These are phyloP conservation scores for Russula foetens DNA, from an alignment of 768 basidiomycete genomes.

Conservation along the genomic window DNA sequence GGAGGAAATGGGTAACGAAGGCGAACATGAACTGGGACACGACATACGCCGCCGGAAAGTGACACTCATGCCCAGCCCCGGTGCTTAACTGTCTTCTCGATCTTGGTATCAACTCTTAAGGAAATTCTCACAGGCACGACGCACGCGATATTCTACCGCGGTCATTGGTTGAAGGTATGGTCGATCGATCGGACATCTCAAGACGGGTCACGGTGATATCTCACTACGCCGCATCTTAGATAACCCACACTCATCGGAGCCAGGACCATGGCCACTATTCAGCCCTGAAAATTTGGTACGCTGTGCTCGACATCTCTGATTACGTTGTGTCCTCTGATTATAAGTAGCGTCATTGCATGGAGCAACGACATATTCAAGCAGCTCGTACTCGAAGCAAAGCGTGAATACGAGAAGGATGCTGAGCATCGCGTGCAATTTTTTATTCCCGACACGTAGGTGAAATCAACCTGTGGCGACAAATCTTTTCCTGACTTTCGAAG, in stretches of 20 bases:
- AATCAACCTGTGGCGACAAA: too few relatives aligned
- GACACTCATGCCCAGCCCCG: constrained; percentile 79
- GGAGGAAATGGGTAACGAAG: constrained; percentile 49
- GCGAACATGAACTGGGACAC: constrained; percentile 53
- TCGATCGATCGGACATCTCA: constrained; percentile 14
- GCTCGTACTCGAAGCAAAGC: constrained; percentile 82
- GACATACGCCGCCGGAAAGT: constrained; percentile 71
- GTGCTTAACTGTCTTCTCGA: constrained; percentile 28
- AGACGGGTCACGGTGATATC: constrained; percentile 12
- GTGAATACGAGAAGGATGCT: constrained; percentile 85
- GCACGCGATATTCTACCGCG: constrained; percentile 84
- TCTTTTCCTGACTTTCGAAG: too few relatives aligned
- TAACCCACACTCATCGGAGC: constrained; percentile 48
- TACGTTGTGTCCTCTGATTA: constrained; percentile 8
- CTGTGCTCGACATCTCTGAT: constrained; percentile 12
- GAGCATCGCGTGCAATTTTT: constrained; percentile 87
- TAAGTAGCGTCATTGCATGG: constrained; percentile 78
- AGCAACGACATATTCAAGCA: constrained; percentile 84
- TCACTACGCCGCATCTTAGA: not conserved
- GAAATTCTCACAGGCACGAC: constrained; percentile 52
- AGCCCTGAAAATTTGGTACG: constrained; percentile 72
- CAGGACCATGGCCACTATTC: constrained; percentile 68
- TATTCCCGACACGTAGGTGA: constrained; percentile 76
- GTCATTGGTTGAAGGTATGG: constrained; percentile 82
- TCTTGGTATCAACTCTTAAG: constrained; percentile 4